Evolutionary conservation across 2,329 filamentous ascomycete genomes (phyloP).

Genomic region (Fonsecaea pedrosoi): DNA sequence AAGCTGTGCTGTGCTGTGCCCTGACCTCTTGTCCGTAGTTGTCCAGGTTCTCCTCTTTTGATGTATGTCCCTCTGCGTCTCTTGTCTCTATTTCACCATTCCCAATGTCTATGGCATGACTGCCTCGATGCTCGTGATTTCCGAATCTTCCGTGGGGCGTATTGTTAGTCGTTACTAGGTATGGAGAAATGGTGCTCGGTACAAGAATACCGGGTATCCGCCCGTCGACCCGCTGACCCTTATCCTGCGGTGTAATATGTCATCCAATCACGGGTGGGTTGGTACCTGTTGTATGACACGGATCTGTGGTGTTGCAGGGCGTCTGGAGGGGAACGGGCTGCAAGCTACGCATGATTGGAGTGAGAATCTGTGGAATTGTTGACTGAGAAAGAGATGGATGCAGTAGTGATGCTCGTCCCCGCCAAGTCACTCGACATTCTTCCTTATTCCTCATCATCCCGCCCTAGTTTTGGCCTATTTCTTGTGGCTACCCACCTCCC

Average conservation of each 20-base stretch:
- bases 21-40: background rate
- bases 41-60: background rate
- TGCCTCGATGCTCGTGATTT: background rate
- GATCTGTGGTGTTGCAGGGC: slow-evolving; percentile 11
- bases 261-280: slow-evolving; percentile 3
- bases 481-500: background rate
- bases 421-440: background rate
- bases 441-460: background rate
- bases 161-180: too few species aligned
- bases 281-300: slow-evolving; percentile 1
- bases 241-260: slow-evolving; percentile 3
- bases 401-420: background rate
- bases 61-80: background rate
- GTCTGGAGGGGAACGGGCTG: background rate
- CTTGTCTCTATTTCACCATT: slow-evolving; percentile 1
- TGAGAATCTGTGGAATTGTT: background rate
- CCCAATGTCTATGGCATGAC: background rate
- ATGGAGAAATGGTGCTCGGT: background rate
- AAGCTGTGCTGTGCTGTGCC: background rate
- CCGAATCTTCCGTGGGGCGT: background rate
- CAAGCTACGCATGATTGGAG: too few species aligned
- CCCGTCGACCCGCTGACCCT: slow-evolving; percentile 2
- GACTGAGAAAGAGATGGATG: background rate
- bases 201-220: background rate
- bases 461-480: background rate